Evolutionary conservation across 768 basidiomycete genomes (phyloP), one percentile per base, ranked within the genome.

Genomic region (Daedalea quercina): DNA sequence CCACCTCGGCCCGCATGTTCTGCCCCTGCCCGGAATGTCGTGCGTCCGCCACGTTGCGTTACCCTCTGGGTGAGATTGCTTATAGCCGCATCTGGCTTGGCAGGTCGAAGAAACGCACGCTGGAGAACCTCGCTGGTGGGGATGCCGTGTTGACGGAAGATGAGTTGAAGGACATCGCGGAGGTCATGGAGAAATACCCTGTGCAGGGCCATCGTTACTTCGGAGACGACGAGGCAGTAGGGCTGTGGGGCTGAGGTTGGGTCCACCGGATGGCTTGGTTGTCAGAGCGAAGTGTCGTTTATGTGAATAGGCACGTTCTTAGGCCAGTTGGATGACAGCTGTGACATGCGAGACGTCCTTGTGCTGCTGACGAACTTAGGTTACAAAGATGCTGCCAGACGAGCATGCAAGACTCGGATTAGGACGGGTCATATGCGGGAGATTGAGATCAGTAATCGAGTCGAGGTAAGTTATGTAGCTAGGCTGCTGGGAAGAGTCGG

Each of bases 1-100:
- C 28, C 55, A 65, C 9, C 66, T 65, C 9, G 71, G 71, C 8
- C 37, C 46, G 4, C 67, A 74, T 59, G 68, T 74, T n/a, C 67
- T 78, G 53, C 75, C 76, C 2, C 69, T 78, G 28, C 75, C 77
- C 0, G 77, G 77, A 0, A 69, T 68, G 19, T 70, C 69, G 69
- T 70, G 54, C 35, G 69, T 41, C 12, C 34, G 19, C 15, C 3
- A 4, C 15, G 2, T 43, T 22, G 13, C n/a, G 1, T 9, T 33
- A 44, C n/a, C 49, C 8, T 31, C 44, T n/a, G n/a, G 4, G 9
- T 35, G n/a, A 12, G 7, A 7, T 8, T 9, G 25, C 17, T 42
- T 4, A 44, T 44, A 3, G 13, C 3, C 28, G 15, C 7, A 31
- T 1, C 25, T 3, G 15, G 1, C n/a, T 34, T n/a, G n/a, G 6